Evolutionary conservation across 257 asterid genomes (phyloP).

Genomic region (Orobanche coerulescens): DNA sequence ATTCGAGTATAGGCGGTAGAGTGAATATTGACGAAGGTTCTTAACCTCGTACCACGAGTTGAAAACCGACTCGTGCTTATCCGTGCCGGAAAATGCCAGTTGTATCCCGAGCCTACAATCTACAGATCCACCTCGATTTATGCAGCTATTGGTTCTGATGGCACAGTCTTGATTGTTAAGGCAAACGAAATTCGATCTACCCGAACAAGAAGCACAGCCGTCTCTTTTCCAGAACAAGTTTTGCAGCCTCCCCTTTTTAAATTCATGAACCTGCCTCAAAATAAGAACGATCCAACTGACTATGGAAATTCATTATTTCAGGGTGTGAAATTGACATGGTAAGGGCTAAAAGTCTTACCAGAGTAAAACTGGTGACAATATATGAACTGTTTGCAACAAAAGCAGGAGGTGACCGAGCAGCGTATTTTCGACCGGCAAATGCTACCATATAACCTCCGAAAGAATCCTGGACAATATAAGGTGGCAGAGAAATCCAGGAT

Average conservation of each 20-base stretch:
- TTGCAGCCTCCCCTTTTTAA: conserved; percentile 84
- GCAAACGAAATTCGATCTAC: conserved; percentile 58
- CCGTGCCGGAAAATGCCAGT: conserved; percentile 88
- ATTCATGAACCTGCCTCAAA: conserved; percentile 66
- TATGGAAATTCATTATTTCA: not conserved
- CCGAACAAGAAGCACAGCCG: conserved; percentile 65
- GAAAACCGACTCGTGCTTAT: conserved; percentile 69
- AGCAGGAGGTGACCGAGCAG: conserved; percentile 85
- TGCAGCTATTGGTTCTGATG: conserved; percentile 57
- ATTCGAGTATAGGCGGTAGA: conserved; percentile 64
- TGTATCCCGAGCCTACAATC: conserved; percentile 96
- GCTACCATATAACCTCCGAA: conserved; percentile 98
- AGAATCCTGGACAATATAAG: conserved; percentile 39
- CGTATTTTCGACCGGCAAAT: conserved; percentile 86
- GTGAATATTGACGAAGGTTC: conserved; percentile 94
- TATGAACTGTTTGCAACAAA: conserved; percentile 62
- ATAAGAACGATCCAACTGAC: not conserved
- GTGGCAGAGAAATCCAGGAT: not conserved
- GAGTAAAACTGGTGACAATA: conserved; percentile 85
- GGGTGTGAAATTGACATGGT: not conserved
- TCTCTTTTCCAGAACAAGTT: conserved; percentile 93
- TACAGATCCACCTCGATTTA: conserved; percentile 62
- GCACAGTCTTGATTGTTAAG: conserved; percentile 90
- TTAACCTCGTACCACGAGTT: conserved; percentile 94
- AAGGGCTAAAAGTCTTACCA: conserved; percentile 40